phyloP scores from a whole-genome alignment of 805 yeast species.

The Suhomyces faveliae region DNA sequence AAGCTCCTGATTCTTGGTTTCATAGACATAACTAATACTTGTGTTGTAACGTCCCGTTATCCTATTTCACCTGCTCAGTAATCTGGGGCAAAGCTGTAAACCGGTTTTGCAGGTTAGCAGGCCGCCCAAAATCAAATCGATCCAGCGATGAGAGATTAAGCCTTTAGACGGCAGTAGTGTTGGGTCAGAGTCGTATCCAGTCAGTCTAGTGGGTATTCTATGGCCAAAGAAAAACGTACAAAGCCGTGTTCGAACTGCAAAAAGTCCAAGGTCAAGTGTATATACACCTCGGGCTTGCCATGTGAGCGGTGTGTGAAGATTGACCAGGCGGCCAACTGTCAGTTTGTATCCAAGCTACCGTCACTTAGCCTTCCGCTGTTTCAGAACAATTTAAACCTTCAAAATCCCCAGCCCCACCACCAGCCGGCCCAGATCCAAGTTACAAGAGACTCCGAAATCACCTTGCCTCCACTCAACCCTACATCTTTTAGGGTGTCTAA shows the following conservation, averaged over 20 bases:
- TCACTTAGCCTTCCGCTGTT: constrained; percentile 21
- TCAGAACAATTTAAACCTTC: neutral
- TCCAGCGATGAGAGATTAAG: neutral
- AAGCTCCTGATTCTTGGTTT: constrained; percentile 40
- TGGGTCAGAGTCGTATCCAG: no score
- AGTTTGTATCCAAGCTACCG: constrained; percentile 56
- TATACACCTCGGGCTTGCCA: constrained; percentile 46
- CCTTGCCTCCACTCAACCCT: constrained; percentile 3
- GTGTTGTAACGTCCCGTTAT: no score
- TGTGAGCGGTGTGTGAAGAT: constrained; percentile 57
- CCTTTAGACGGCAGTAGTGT: no score
- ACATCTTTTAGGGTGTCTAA: neutral
- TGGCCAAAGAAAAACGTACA: constrained; percentile 40
- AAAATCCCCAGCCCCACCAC: neutral
- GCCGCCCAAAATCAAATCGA: neutral
- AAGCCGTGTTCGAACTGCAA: constrained; percentile 68
- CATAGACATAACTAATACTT: constrained; percentile 31
- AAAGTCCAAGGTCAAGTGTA: constrained; percentile 61
- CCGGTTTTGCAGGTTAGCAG: neutral
- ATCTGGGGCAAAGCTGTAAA: neutral
- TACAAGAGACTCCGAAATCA: neutral
- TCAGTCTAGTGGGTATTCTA: constrained; percentile 1
- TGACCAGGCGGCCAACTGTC: constrained; percentile 48
- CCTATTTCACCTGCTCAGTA: neutral
- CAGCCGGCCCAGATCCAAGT: neutral